phyloP scores from a whole-genome alignment of 2,329 filamentous ascomycete species.

The Xylariaceae sp. region DNA sequence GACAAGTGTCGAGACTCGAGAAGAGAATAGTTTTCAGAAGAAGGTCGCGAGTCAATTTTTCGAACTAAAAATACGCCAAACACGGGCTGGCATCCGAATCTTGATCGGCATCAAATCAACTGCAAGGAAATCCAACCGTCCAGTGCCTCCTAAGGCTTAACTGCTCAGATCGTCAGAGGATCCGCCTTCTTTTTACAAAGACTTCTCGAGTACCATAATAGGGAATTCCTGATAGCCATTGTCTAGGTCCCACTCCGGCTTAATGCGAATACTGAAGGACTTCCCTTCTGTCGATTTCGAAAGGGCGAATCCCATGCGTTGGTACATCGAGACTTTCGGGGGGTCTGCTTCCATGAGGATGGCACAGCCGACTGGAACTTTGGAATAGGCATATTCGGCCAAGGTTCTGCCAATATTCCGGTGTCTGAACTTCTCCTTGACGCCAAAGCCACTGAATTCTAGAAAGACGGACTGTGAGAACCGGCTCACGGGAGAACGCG shows the following conservation, averaged over 20 bases:
- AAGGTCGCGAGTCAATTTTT: too few relatives aligned
- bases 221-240: neutral
- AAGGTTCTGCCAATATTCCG: conserved; percentile 5
- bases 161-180: neutral
- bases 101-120: neutral
- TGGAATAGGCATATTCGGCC: conserved; percentile 3
- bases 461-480: neutral
- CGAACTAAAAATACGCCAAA: too few relatives aligned
- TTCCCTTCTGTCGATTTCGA: neutral
- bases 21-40: too few relatives aligned
- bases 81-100: too few relatives aligned
- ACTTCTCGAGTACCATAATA: neutral
- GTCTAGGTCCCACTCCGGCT: neutral
- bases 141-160: neutral
- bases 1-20: too few relatives aligned
- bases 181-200: neutral
- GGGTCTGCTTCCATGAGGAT: conserved; percentile 1
- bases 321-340: neutral
- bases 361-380: neutral
- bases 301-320: conserved; percentile 3
- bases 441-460: conserved; percentile 3
- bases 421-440: conserved; percentile 2
- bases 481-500: neutral
- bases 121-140: neutral
- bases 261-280: neutral